Base-by-base conservation (phyloP, 805 yeast genomes). In the Komagataella populi region DNA sequence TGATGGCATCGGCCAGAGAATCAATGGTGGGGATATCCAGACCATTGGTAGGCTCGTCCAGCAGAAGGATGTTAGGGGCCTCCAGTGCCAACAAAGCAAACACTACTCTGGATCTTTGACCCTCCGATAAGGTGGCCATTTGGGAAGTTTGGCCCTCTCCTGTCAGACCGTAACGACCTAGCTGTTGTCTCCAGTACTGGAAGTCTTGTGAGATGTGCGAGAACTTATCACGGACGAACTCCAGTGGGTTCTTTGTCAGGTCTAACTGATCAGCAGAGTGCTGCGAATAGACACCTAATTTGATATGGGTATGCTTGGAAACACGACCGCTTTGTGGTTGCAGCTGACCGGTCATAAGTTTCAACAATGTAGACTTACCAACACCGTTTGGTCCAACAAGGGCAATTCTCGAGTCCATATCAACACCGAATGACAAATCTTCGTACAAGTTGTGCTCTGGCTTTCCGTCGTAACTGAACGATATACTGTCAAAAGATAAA, bases 41-140 rank as follows among this genome's bases (percentile, higher is more conserved):
- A 78, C 98, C 98, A 79, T 93, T 93, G 59, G 99, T 93, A 80
- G 99, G 99, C 83, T 93, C 99, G 77, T 93, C 99, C 72, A 93
- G 77, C 66, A 93, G 74, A 62, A 93, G 76, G 69, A 93, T 87
- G 72, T 93, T 93, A 64, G 99, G 99, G 56, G 86, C 74, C 73
- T 93, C 97, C 59, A 93, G 77, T 50, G 99, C 99, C 64, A 93
- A 79, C 59, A 93, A 75, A 8, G 98, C 98, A 65, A 93, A 93
- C 52, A 93, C 99, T 59, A 93, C 99, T 73, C 99, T 84, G 57
- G 98, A 91, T 76, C 98, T 86, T 78, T 93, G 99, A 70, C 99
- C 99, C 77, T 93, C 99, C 17, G 97, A 90, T 58, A 93, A 72
- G 16, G 99, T 93, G 60, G 96, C 98, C 98, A 93, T 93, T 68